Base-by-base conservation (phyloP, 495 filamentous ascomycete genomes). In the Penicillium roqueforti region DNA sequence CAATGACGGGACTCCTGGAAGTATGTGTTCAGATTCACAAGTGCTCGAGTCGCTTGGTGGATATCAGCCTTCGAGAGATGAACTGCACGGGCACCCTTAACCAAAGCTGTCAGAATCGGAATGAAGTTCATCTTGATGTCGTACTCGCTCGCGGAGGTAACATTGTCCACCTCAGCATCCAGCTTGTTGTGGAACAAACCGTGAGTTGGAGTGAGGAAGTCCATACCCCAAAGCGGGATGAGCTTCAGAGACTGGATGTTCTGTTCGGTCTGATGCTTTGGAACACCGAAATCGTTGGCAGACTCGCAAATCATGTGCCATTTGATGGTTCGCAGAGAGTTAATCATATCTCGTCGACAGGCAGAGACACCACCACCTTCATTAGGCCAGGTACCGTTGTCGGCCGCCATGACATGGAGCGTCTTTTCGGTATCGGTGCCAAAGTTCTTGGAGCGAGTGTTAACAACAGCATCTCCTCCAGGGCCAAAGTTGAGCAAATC, bases 241-340 rank as follows among this genome's bases (percentile, higher is more conserved):
- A 84, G 63, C 58, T 84, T 85, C 41, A 87, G 63, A 0, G 83
- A 85, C 53, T 85, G 77, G 6, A 87, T 78, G 41, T 85, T 87
- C 58, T 78, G 75, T 63, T 87, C 83, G 0, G 82, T 83, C 62
- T 87, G 83, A 59, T 84, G 80, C 49, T 84, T 84, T 4, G 83
- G 83, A 9, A 85, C 67, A 10, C 83, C 83, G 54, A 79, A 85
- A 53, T 87, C 83, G 55, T 84, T 85, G 8, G 82, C 83, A 3
- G 81, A 79, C 62, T 87, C 83, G 42, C 80, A 83, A 31, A 87
- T 72, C 70, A 87, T 82, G 55, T 87, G 83, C 77, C 83, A 85
- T 51, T 79, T 79, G 52, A 87, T 82, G 1, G 80, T 81, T 22
- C 70, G 67, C 50, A 85, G 74, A 22, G 80, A 79, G 60, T 86